Percentiles rank a stretch among this genome's conserved stretches.
phyloP scores from a whole-genome alignment of 2,329 filamentous ascomycete species.

The Xylariomycetidae sp. region DNA sequence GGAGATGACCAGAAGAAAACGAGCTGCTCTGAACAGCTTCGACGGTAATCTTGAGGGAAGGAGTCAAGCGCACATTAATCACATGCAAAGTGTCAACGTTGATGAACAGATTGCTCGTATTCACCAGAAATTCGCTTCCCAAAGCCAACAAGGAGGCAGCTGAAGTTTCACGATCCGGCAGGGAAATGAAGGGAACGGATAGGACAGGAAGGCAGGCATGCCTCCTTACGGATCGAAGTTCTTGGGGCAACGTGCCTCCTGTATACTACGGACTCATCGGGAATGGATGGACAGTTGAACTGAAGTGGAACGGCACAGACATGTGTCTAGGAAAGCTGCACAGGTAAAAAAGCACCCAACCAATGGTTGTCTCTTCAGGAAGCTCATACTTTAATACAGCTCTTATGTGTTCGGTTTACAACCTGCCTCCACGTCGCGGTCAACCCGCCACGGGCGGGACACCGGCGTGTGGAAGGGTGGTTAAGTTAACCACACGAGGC shows the following conservation, averaged over 20 bases:
- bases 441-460: too few relatives aligned
- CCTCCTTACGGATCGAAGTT: too few relatives aligned
- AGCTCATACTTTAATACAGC: slow-evolving; percentile 24
- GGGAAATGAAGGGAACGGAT: too few relatives aligned
- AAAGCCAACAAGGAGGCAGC: slow-evolving; percentile 28
- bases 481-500: too few relatives aligned
- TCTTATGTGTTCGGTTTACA: slow-evolving; percentile 1
- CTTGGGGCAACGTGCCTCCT: too few relatives aligned
- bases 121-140: slow-evolving; percentile 48
- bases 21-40: slow-evolving; percentile 61
- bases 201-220: too few relatives aligned
- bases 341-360: slow-evolving; percentile 24
- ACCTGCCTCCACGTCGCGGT: too few relatives aligned
- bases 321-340: slow-evolving; percentile 7
- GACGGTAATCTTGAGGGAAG: slow-evolving; percentile 62
- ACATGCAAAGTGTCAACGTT: slow-evolving; percentile 68
- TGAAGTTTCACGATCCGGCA: too few relatives aligned
- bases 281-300: too few relatives aligned
- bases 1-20: slow-evolving; percentile 70
- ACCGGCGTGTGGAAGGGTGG: too few relatives aligned
- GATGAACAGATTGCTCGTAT: slow-evolving; percentile 76
- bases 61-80: slow-evolving; percentile 46
- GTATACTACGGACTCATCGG: too few relatives aligned
- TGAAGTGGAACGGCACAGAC: neutral
- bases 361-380: slow-evolving; percentile 15